A percentile compares a stretch with the other conserved stretches of the same genome.
These are phyloP conservation scores for Friedmanniomyces simplex DNA, from an alignment of 495 filamentous ascomycete species.

Conservation along the genomic window DNA sequence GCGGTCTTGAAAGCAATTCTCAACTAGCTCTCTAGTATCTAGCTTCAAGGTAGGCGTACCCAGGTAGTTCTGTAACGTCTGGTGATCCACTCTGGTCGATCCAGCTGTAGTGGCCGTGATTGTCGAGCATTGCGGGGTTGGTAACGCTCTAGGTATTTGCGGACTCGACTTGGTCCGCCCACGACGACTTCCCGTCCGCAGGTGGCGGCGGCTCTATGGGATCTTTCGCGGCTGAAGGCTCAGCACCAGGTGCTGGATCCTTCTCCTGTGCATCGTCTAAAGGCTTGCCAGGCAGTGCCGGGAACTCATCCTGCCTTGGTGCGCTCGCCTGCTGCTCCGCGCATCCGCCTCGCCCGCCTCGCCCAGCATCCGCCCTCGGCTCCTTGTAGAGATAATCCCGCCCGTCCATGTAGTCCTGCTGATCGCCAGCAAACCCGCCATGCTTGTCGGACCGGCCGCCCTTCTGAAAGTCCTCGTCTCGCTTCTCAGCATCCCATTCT, in stretches of 20 bases:
- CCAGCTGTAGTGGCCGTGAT: no score
- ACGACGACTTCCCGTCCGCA: slow-evolving; percentile 1
- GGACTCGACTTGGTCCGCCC: slow-evolving; percentile 25
- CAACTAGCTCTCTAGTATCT: no score
- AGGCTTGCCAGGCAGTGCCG: slow-evolving; percentile 8
- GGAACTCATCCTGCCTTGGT: slow-evolving; percentile 18
- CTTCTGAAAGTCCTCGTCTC: slow-evolving; percentile 44
- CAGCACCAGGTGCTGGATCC: neutral
- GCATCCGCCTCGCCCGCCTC: neutral
- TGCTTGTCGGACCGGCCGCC: slow-evolving; percentile 10
- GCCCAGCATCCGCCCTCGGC: slow-evolving; percentile 4
- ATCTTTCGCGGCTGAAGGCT: neutral
- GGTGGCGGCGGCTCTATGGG: neutral
- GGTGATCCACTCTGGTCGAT: no score
- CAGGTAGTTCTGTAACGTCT: no score
- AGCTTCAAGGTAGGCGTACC: no score
- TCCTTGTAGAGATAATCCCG: slow-evolving; percentile 18
- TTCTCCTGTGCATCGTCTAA: neutral
- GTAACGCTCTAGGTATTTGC: neutral
- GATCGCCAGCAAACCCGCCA: slow-evolving; percentile 15
- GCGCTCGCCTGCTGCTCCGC: neutral
- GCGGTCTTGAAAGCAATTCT: no score
- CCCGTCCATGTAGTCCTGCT: slow-evolving; percentile 16
- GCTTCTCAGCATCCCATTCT: slow-evolving; percentile 71
- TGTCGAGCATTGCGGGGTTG: no score